Evolutionary conservation across 108 stramenopile genomes (phyloP), one percentile per base, ranked within the genome.

Genomic region (Fragilaria radians): DNA sequence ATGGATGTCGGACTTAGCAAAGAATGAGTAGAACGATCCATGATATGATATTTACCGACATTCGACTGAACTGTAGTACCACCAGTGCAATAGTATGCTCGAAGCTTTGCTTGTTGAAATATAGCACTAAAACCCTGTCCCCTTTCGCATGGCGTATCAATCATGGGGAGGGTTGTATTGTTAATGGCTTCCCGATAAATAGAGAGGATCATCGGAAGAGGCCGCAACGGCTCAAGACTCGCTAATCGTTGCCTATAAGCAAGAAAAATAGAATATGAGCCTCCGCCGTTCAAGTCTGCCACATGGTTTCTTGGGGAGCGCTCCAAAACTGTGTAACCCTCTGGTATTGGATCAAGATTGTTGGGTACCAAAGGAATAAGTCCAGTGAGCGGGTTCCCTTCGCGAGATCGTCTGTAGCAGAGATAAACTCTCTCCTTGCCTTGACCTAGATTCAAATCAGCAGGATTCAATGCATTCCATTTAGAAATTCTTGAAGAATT

Each of bases 301-400:
- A 88, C 65, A 48, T 67, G 76, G 58, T 90, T 88, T 50, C 88
- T 58, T 9, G 88, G 88, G 11, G 83, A 80, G 42, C 81, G 57
- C 59, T 93, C 92, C 32, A 93, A 28, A 21, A 90, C 92, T 0
- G 92, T 90, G 66, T 78, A 93, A 4, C 92, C 92, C 54, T 81
- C 75, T 17, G 92, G 88, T 57, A 93, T 72, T 11, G 70, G 25
- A 56, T 93, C 92, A 34, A 74, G 58, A 5, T 69, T 62, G n/a
- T 73, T 52, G 9, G 92, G 88, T 48, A 54, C 56, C 25, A 93
- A 70, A 7, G 85, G 85, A 28, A 83, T 28, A 24, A 93, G 59
- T 26, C 82, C 85, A 17, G 92, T 93, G 3, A 93, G 56, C 18
- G 92, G 92, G 55, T 93, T 93, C 0, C 92, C 92, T 63, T 93